These are phyloP conservation scores for Harringtonia lauricola DNA, from an alignment of 2,329 filamentous ascomycete species.

Conservation along the genomic window DNA sequence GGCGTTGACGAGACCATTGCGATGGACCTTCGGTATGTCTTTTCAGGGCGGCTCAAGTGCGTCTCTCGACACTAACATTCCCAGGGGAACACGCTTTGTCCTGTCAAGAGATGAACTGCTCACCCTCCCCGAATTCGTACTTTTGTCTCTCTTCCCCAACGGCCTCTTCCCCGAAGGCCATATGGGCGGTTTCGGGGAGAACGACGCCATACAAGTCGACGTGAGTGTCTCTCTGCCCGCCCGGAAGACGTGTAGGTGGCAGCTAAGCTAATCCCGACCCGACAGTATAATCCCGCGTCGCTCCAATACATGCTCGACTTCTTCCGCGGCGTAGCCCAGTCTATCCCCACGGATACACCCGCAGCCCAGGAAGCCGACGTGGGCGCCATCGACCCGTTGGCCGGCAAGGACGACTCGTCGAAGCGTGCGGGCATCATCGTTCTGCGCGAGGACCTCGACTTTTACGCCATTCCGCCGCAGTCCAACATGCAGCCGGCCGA, in stretches of 20 bases:
- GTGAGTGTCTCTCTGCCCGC: conserved; percentile 34
- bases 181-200: conserved; percentile 84
- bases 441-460: conserved; percentile 88
- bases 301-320: conserved; percentile 99
- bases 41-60: not conserved
- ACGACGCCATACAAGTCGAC: conserved; percentile 93
- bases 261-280: not conserved
- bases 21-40: conserved; percentile 75
- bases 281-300: conserved; percentile 89
- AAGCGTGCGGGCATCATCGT: conserved; percentile 97
- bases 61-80: conserved; percentile 1
- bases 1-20: conserved; percentile 89
- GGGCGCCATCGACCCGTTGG: conserved; percentile 61
- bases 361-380: conserved; percentile 52
- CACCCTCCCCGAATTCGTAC: conserved; percentile 91
- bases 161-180: conserved; percentile 96
- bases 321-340: conserved; percentile 90
- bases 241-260: no score
- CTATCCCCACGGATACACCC: conserved; percentile 71
- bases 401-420: conserved; percentile 63
- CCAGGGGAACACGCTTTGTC: conserved; percentile 86
- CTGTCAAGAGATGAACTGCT: conserved; percentile 90
- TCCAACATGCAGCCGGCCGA: conserved; percentile 74
- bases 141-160: conserved; percentile 95
- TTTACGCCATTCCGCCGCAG: conserved; percentile 86